Conservation (phyloP, 2,329 filamentous ascomycete genomes). For the Colletotrichum falcatum region DNA sequence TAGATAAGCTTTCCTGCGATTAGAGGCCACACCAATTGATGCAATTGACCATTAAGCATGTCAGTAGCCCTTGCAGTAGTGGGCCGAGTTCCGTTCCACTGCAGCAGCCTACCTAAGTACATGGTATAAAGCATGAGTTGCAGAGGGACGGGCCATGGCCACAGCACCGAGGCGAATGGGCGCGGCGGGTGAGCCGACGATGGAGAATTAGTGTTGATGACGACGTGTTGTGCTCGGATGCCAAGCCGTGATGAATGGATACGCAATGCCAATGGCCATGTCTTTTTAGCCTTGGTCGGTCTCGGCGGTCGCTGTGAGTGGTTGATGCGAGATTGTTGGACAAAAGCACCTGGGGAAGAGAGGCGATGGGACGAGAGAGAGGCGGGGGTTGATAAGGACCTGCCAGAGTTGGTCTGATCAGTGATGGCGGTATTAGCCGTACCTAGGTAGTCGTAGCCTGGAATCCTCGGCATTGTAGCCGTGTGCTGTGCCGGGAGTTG, state of each 20-base stretch:
- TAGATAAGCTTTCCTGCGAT: not conserved
- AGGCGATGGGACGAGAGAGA: not conserved
- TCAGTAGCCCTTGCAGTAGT: slow-evolving; percentile 1
- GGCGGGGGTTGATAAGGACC: slow-evolving; percentile 18
- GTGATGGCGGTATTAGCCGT: slow-evolving; percentile 5
- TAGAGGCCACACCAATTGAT: not conserved
- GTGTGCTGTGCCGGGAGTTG: too few species aligned
- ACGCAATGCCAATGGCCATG: not conserved
- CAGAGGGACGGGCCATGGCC: not conserved
- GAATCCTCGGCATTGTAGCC: not conserved
- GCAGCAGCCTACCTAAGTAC: too few species aligned
- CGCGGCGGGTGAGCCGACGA: not conserved
- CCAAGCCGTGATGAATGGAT: slow-evolving; percentile 7
- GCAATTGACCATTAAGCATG: not conserved
- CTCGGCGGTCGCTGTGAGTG: slow-evolving; percentile 23
- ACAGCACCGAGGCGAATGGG: too few species aligned
- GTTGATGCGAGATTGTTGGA: not conserved
- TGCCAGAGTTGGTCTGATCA: slow-evolving; percentile 35
- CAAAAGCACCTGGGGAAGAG: not conserved
- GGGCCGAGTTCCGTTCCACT: not conserved
- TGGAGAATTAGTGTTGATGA: not conserved
- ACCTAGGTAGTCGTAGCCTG: too few species aligned
- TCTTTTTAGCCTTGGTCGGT: not conserved
- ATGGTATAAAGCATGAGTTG: not conserved
- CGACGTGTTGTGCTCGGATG: not conserved